Percentiles rank a stretch among this genome's conserved stretches.
phyloP scores from a whole-genome alignment of 352 stramenopile species.

The Nothophytophthora sp. region DNA sequence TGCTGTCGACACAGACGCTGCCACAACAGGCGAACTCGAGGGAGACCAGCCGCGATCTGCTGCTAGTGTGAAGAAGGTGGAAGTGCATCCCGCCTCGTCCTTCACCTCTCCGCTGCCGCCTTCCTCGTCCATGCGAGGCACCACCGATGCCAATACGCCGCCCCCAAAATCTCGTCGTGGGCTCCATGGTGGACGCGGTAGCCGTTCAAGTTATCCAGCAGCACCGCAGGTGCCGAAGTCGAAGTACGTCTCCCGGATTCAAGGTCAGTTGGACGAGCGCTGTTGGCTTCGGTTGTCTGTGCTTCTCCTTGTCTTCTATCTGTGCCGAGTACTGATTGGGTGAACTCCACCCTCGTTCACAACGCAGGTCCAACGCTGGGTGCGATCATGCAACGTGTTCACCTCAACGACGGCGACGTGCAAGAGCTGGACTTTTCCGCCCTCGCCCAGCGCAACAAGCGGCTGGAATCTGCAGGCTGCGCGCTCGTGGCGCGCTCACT shows the following conservation, averaged over 20 bases:
- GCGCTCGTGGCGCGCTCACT: conserved; percentile 67
- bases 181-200: background rate
- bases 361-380: conserved; percentile 52
- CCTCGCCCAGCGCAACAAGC: conserved; percentile 56
- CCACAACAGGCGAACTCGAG: too few relatives aligned
- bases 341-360: background rate
- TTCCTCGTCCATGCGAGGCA: background rate
- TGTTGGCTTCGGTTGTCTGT: background rate
- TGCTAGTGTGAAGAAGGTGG: too few relatives aligned
- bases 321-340: background rate
- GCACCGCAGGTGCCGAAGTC: conserved; percentile 7
- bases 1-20: too few relatives aligned
- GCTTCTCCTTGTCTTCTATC: background rate
- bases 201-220: background rate
- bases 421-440: conserved; percentile 74
- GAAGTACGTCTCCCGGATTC: conserved; percentile 3
- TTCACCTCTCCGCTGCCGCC: background rate
- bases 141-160: background rate
- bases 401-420: conserved; percentile 62
- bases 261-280: conserved; percentile 15
- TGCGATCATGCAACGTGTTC: conserved; percentile 51
- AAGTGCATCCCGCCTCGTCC: background rate
- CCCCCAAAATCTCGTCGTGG: background rate
- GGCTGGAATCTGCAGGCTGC: conserved; percentile 49
- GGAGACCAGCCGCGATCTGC: too few relatives aligned